phyloP scores from a whole-genome alignment of 805 yeast species.

The Tetrapisispora taiwanensis region DNA sequence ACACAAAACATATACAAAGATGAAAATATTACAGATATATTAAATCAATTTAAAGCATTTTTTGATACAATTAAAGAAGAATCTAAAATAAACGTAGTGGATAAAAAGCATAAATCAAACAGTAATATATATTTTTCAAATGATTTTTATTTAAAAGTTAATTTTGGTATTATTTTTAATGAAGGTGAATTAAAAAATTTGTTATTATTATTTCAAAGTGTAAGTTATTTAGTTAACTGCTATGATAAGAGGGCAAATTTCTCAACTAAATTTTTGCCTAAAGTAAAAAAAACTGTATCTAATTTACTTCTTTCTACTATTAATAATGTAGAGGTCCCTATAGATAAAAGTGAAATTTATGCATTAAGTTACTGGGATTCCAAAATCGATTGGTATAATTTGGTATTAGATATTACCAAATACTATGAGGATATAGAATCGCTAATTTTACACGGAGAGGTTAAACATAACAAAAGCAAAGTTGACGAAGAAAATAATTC shows the following conservation, averaged over 20 bases:
- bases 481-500: not conserved
- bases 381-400: slow-evolving; percentile 11
- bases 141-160: slow-evolving; percentile 9
- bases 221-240: slow-evolving; percentile 26
- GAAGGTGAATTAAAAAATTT: slow-evolving; percentile 23
- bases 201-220: slow-evolving; percentile 24
- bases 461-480: not conserved
- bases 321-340: not conserved
- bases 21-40: slow-evolving; percentile 18
- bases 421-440: slow-evolving; percentile 20
- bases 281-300: slow-evolving; percentile 15
- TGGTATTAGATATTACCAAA: slow-evolving; percentile 10
- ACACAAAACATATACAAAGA: slow-evolving; percentile 17
- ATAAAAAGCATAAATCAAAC: slow-evolving; percentile 3
- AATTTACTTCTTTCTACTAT: slow-evolving; percentile 8
- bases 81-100: not conserved
- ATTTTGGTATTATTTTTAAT: slow-evolving; percentile 12
- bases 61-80: slow-evolving; percentile 12
- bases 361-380: slow-evolving; percentile 9
- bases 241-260: slow-evolving; percentile 25
- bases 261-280: slow-evolving; percentile 23
- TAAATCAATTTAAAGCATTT: slow-evolving; percentile 20
- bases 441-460: slow-evolving; percentile 6
- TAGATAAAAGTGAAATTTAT: not conserved
- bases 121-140: slow-evolving; percentile 8